These are phyloP conservation scores for Oryza longistaminata DNA, from an alignment of 176 grass and related monocot genomes.

Conservation along the genomic window DNA sequence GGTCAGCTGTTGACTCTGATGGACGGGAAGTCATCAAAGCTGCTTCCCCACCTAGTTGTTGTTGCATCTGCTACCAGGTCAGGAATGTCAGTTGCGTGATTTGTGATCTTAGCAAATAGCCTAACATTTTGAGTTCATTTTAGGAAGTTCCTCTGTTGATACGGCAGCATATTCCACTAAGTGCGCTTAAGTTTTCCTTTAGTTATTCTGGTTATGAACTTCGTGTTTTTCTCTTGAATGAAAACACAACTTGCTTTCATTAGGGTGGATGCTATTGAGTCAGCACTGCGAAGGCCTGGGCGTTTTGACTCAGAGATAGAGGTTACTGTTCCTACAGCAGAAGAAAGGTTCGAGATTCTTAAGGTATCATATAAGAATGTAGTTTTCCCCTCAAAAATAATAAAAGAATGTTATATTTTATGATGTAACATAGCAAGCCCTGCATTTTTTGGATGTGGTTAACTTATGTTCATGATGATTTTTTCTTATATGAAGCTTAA, in stretches of 20 bases:
- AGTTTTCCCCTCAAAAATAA: background rate
- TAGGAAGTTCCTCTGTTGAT: background rate
- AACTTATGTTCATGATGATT: background rate
- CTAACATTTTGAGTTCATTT: background rate
- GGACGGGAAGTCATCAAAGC: background rate
- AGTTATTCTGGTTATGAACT: background rate
- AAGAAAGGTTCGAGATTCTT: slow-evolving; percentile 85
- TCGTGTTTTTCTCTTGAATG: background rate
- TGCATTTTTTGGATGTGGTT: slow-evolving; percentile 4
- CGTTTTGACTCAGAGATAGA: slow-evolving; percentile 92
- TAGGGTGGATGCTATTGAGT: slow-evolving; percentile 88
- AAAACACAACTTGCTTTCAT: background rate
- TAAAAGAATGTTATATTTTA: background rate
- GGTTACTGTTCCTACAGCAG: slow-evolving; percentile 68
- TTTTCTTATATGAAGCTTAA: background rate
- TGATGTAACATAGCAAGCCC: background rate
- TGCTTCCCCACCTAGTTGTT: slow-evolving; percentile 11
- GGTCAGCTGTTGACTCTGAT: slow-evolving; percentile 69
- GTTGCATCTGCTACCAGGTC: slow-evolving; percentile 95
- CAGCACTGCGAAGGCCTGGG: slow-evolving; percentile 82
- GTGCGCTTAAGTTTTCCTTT: background rate
- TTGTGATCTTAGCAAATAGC: slow-evolving; percentile 3
- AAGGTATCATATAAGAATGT: slow-evolving; percentile 45
- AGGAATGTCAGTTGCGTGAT: background rate
- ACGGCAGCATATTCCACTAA: background rate